Evolutionary conservation across 2,329 filamentous ascomycete genomes (phyloP), one percentile per base, ranked within the genome.

Genomic region (Ophiostoma novo-ulmi): DNA sequence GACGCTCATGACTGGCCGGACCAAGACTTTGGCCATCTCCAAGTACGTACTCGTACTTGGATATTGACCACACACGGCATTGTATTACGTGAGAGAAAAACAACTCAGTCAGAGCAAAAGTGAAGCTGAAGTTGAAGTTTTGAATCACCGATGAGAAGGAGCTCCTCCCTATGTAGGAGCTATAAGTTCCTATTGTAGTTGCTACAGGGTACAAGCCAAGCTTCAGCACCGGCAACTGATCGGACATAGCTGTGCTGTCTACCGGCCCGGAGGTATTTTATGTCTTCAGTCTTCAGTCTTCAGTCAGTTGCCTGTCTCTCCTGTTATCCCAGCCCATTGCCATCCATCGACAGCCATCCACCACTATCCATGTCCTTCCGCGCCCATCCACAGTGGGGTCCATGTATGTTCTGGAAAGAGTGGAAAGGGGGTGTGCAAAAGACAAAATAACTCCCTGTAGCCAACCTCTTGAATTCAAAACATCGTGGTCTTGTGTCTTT

Each of bases 161-260:
- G 58, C 26, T 63, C 26, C 26, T 63, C 26, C 26, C 58, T 17
- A n/a, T 6, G 44, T 11, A 55, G 17, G 13, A n/a, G 44, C 44
- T 52, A 52, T 52, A 3, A 52, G 26, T n/a, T 3, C 8, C 17
- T 10, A 22, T 10, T 13, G 31, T 20, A 61, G 55, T 13, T 11
- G n/a, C 55, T 35, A 61, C n/a, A 3, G 44, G 6, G 2, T 13
- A 55, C 20, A 22, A 5, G 22, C 11, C 5, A 35, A 17, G 5
- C 22, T 36, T 63, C 35, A 52, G 55, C 58, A 35, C 35, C 58
- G 58, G 58, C 58, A 63, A 63, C 58, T 63, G 58, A 63, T 63
- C 58, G 58, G 58, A 63, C 58, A 35, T 63, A n/a, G 20, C 11
- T 10, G 58, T 36, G 17, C 26, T 26, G 52, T 11, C 20, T 22